These are phyloP conservation scores for Cynara cardunculus DNA, from an alignment of 129 eudicot genomes.

Conservation along the genomic window DNA sequence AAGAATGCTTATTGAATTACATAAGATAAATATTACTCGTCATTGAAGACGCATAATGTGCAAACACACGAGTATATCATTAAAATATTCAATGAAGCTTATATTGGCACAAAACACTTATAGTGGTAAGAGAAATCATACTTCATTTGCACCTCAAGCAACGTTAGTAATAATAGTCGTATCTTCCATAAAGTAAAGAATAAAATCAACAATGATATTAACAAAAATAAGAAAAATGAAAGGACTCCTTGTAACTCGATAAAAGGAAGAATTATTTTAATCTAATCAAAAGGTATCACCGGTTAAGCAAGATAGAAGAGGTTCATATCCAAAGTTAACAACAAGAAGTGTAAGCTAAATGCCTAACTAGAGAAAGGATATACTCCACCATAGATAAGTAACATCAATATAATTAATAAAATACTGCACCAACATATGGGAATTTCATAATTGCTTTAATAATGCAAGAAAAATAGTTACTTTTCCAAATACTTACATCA, in stretches of 20 bases:
- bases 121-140: too few relatives aligned
- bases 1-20: not conserved
- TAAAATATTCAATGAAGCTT: not conserved
- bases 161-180: not conserved
- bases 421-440: slow-evolving; percentile 13
- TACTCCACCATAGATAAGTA: not conserved
- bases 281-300: not conserved
- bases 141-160: too few relatives aligned
- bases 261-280: too few relatives aligned
- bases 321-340: not conserved
- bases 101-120: too few relatives aligned
- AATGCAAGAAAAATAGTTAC: not conserved
- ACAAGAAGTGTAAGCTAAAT: slow-evolving; percentile 4
- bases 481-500: slow-evolving; percentile 41
- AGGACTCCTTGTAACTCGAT: too few relatives aligned
- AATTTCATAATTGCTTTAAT: not conserved
- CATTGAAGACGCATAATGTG: not conserved
- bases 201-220: not conserved
- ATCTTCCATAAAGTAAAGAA: not conserved
- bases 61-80: not conserved
- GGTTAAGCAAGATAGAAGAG: not conserved
- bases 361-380: not conserved
- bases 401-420: not conserved
- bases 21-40: not conserved
- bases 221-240: too few relatives aligned